Evolutionary conservation across 2,329 filamentous ascomycete species (phyloP).

Genomic region (Colletotrichum falcatum): DNA sequence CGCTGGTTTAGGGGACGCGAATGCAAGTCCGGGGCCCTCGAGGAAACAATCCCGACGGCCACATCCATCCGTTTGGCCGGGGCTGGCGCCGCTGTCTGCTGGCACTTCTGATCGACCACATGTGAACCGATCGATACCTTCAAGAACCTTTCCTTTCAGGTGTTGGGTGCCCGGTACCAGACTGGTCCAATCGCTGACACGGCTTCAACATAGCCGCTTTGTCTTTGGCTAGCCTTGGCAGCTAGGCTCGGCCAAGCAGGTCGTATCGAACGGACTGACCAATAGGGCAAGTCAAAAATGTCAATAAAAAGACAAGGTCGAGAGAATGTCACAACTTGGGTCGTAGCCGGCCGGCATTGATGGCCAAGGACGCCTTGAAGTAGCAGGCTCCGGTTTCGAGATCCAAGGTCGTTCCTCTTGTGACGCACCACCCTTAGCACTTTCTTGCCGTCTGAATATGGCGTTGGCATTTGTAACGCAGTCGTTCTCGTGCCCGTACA

Average conservation of each 20-base stretch:
- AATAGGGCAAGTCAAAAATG: not conserved
- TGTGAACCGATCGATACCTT: slow-evolving; percentile 3
- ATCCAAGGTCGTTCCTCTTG: not conserved
- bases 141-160: slow-evolving; percentile 13
- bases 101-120: slow-evolving; percentile 29
- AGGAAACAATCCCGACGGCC: slow-evolving; percentile 14
- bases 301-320: not conserved
- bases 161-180: slow-evolving; percentile 24
- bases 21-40: slow-evolving; percentile 13
- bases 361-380: not conserved
- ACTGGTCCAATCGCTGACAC: slow-evolving; percentile 13
- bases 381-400: not conserved
- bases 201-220: slow-evolving; percentile 5
- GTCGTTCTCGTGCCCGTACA: not conserved
- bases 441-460: not conserved
- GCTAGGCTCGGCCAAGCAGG: too few species aligned
- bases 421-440: not conserved
- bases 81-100: slow-evolving; percentile 11
- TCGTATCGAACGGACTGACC: not conserved
- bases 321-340: not conserved
- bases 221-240: slow-evolving; percentile 4
- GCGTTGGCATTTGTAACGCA: not conserved
- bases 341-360: not conserved
- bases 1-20: not conserved
- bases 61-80: slow-evolving; percentile 32